A percentile compares a stretch with the other conserved stretches of the same genome.
Evolutionary conservation across 257 asterid species (phyloP).

Genomic region (Solanum sejunctum): DNA sequence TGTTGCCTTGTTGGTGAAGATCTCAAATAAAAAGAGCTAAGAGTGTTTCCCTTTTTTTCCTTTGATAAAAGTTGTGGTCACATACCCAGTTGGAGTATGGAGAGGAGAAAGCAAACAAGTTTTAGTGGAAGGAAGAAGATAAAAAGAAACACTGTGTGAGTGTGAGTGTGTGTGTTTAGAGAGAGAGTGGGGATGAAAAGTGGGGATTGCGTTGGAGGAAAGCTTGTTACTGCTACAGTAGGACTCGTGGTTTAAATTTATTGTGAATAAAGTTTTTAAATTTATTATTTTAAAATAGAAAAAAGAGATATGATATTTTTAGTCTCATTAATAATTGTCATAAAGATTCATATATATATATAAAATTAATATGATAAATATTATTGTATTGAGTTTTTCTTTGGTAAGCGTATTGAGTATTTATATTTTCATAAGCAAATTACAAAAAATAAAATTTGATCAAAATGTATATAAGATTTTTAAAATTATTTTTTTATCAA

Average conservation of each 20-base stretch:
- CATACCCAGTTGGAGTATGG: not conserved
- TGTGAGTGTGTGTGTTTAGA: not conserved
- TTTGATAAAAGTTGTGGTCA: not conserved
- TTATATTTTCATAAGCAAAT: too few relatives aligned
- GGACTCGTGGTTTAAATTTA: too few relatives aligned
- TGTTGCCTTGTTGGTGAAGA: slow-evolving; percentile 7
- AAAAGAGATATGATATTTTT: too few relatives aligned
- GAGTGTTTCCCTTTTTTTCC: not conserved
- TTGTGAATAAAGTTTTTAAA: too few relatives aligned
- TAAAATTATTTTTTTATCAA: too few relatives aligned
- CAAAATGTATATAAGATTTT: too few relatives aligned
- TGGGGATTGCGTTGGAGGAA: not conserved
- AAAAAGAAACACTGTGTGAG: not conserved
- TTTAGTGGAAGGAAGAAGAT: slow-evolving; percentile 13
- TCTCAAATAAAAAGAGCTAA: slow-evolving; percentile 3
- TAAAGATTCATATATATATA: rapidly evolving
- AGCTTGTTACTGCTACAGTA: not conserved
- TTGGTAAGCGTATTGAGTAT: too few relatives aligned
- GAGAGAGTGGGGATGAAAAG: not conserved
- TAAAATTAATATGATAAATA: too few relatives aligned
- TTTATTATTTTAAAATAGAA: too few relatives aligned
- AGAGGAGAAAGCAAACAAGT: not conserved
- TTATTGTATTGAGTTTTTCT: too few relatives aligned
- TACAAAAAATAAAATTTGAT: too few relatives aligned
- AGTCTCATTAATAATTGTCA: too few relatives aligned